Evolutionary conservation across 2,329 filamentous ascomycete genomes (phyloP), one percentile per base, ranked within the genome.

Genomic region (Clonostachys byssicola): DNA sequence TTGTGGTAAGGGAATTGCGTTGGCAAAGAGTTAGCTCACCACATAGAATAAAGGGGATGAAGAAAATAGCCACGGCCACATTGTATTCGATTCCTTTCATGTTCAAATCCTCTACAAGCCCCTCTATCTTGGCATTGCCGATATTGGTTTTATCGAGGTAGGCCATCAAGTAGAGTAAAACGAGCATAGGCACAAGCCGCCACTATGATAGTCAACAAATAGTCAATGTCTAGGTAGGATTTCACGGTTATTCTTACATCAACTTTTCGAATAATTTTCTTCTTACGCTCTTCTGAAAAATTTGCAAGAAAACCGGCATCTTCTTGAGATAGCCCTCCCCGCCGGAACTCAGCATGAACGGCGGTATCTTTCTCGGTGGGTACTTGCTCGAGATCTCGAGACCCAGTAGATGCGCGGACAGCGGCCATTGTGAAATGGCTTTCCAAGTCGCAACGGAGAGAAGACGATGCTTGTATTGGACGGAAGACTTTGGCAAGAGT

Each of bases 1-100:
- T 39, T 12, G 9, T 6, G 8, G 23, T 10, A 30, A 18, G 17
- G 5, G 12, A 8, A n/a, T n/a, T n/a, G 14, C 14, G 10, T 12
- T 61, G 35, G 51, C 49, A 23, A 55, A 33, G 5, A 64, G 67
- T 40, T 57, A 53, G 5, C 12, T n/a, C 30, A 52, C 48, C 47
- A 16, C 40, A 55, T 13, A 55, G 58, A 73, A 89, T 86, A 50
- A 83, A 84, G n/a, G 60, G 58, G 4, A 63, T 56, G 34, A 65
- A 58, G 42, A 63, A 51, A 38, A 64, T 61, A 0, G 62, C 60
- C 4, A 63, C 62, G 3, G 49, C 53, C 17, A 58, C 41, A 23
- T 58, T 58, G 48, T 56, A 88, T 59, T 85, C 72, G 12, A 73
- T 71, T 13, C 74, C 65, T 2, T 73, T 74, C 69, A 87, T 76